Base-by-base conservation (phyloP, 2,329 filamentous ascomycete species). In the Fusarium setosum region DNA sequence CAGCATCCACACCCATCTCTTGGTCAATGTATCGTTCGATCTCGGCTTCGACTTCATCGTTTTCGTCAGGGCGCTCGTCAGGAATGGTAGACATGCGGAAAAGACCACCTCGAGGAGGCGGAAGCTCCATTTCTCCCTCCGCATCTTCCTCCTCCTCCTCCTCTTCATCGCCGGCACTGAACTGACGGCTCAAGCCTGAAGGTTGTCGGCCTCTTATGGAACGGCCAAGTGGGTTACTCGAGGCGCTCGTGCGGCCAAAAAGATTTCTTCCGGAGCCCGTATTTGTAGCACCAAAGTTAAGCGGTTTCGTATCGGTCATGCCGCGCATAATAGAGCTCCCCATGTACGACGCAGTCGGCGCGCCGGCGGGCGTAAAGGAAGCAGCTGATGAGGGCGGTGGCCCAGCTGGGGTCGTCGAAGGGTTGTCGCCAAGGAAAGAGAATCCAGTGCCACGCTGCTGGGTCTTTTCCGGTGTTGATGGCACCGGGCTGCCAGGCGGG, bases 341-440 rank as follows among this genome's bases (percentile, higher is more conserved):
- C 34, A 88, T 74, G 68, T 81, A 87, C 12, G 83, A 84, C 26
- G 81, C 83, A 20, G 86, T 84, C 1, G 86, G 86, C 15, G 85
- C 84, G 56, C 86, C 86, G 15, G 81, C 79, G 2, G 86, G 85
- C 2, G 85, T 87, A 74, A 87, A 87, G 40, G 84, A 86, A 5
- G 81, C 81, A 9, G 81, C 80, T 8, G 84, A 84, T 24, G 85
- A 84, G 1, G 82, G 82, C 10, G 84, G 83, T 24, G 81, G 81
- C 0, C 81, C 85, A 17, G 81, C 82, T 6, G 86, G 85, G 3
- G 85, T 87, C 3, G 83, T 86, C 34, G 84, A 83, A 7, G 84
- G 83, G 48, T 80, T 77, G 9, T 82, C 78, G 59, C 74, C 80
- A 35, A 80, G 79, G 34, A 75, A 75, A 37, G 80, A 82, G 38